A percentile compares a stretch with the other conserved stretches of the same genome.
These are phyloP conservation scores for Aspergillus nanangensis DNA, from an alignment of 495 filamentous ascomycete genomes.

Conservation along the genomic window DNA sequence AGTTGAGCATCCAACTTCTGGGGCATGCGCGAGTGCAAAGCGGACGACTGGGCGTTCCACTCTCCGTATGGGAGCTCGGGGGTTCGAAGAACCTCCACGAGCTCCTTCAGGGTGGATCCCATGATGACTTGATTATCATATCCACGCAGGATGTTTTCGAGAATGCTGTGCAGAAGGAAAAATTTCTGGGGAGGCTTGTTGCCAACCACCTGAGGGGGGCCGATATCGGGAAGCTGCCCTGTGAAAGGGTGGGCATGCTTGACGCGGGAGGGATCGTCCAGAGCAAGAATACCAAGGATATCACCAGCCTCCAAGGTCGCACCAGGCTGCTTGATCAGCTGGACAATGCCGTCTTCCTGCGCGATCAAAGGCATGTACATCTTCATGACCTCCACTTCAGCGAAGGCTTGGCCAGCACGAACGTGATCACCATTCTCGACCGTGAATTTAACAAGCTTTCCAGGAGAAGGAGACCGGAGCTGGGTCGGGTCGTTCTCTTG, in stretches of 20 bases:
- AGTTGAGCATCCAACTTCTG: conserved; percentile 81
- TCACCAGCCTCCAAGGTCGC: conserved; percentile 97
- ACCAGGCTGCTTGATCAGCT: conserved; percentile 98
- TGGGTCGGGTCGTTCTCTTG: conserved; percentile 99
- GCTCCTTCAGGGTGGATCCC: conserved; percentile 78
- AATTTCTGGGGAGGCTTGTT: conserved; percentile 92
- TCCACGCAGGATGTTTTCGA: conserved; percentile 85
- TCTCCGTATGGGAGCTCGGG: conserved; percentile 92
- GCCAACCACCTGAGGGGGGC: conserved; percentile 78
- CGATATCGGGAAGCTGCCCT: conserved; percentile 84
- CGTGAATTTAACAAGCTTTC: conserved; percentile 97
- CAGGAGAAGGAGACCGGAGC: conserved; percentile 87
- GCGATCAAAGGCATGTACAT: conserved; percentile 99
- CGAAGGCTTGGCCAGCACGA: conserved; percentile 86
- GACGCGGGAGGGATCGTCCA: conserved; percentile 94
- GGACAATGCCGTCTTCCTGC: conserved; percentile 95
- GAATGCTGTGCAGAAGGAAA: conserved; percentile 65
- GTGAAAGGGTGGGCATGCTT: conserved; percentile 97
- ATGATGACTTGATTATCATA: conserved; percentile 99
- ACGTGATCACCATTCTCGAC: conserved; percentile 97
- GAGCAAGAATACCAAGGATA: conserved; percentile 93
- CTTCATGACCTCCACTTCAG: conserved; percentile 99
- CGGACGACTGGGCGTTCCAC: conserved; percentile 91
- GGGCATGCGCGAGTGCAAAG: conserved; percentile 93
- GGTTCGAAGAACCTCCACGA: conserved; percentile 85